A percentile compares a stretch with the other conserved stretches of the same genome.
Conservation (phyloP, 1,284 basidiomycete genomes). For the Pholiota adiposa region DNA sequence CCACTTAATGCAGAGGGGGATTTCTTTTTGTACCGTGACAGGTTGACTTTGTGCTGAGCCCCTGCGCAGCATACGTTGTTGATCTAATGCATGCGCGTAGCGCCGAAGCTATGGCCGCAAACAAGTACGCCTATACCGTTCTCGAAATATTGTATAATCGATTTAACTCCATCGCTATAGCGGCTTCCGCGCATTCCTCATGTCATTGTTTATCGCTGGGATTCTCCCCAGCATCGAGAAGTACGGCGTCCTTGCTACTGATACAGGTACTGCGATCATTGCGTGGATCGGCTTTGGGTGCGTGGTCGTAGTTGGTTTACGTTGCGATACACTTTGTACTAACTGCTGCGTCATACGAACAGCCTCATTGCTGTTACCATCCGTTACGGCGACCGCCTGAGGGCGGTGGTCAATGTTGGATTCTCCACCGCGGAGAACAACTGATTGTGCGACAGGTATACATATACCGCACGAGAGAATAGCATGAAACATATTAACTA, state of each 20-base stretch:
- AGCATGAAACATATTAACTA: not conserved
- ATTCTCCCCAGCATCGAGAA: slow-evolving; percentile 38
- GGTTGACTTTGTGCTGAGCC: slow-evolving; percentile 32
- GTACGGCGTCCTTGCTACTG: slow-evolving; percentile 30
- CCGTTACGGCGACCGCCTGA: slow-evolving; percentile 39
- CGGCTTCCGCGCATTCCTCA: slow-evolving; percentile 32
- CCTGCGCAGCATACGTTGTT: slow-evolving; percentile 39
- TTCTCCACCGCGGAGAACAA: slow-evolving; percentile 40
- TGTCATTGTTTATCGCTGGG: slow-evolving; percentile 35
- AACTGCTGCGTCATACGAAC: not conserved
- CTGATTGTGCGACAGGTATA: slow-evolving; percentile 13
- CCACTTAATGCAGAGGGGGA: not conserved
- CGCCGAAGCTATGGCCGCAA: slow-evolving; percentile 40
- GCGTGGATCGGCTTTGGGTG: slow-evolving; percentile 34
- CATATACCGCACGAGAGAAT: not conserved
- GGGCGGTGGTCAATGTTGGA: slow-evolving; percentile 38
- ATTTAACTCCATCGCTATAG: slow-evolving; percentile 17
- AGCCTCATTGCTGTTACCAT: slow-evolving; percentile 42
- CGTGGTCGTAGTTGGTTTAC: not conserved
- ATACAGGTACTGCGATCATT: slow-evolving; percentile 33
- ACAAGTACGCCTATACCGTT: slow-evolving; percentile 32
- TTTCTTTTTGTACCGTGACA: not conserved
- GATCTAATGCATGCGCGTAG: slow-evolving; percentile 42
- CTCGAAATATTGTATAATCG: not conserved
- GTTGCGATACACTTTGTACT: not conserved